Conservation (phyloP, 2,329 filamentous ascomycete genomes). For the Pseudocercospora crystallina region DNA sequence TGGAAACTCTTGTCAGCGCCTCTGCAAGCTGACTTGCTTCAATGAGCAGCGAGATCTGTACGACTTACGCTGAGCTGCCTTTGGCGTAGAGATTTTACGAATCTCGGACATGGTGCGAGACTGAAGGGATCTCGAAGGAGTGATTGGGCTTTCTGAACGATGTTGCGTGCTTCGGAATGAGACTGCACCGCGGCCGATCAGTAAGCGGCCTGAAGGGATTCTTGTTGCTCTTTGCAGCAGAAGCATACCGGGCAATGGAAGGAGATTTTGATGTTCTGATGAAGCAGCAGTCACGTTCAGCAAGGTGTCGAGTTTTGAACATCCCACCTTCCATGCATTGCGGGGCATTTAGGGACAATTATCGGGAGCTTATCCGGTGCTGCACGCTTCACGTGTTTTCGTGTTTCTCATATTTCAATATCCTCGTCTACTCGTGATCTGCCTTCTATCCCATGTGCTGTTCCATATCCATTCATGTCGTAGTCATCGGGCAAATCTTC, state of each 20-base stretch:
- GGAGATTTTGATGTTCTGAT: neutral
- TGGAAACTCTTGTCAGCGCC: neutral
- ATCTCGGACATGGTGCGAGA: slow-evolving; percentile 43
- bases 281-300: too few species aligned
- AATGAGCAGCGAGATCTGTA: too few species aligned
- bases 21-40: neutral
- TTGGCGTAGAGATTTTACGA: slow-evolving; percentile 43
- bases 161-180: too few species aligned
- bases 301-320: neutral
- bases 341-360: too few species aligned
- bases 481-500: slow-evolving; percentile 21
- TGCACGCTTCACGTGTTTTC: too few species aligned
- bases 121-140: neutral
- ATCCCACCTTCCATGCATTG: neutral
- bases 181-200: too few species aligned
- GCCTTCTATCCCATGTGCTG: slow-evolving; percentile 22
- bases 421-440: slow-evolving; percentile 20
- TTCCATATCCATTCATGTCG: slow-evolving; percentile 2
- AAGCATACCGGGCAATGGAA: neutral
- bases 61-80: slow-evolving; percentile 44
- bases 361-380: too few species aligned
- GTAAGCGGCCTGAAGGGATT: too few species aligned
- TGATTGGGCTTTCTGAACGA: too few species aligned
- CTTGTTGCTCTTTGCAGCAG: too few species aligned
- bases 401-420: slow-evolving; percentile 22